These are phyloP conservation scores for Populus tomentosa DNA, from an alignment of 441 rosid species.

Conservation along the genomic window DNA sequence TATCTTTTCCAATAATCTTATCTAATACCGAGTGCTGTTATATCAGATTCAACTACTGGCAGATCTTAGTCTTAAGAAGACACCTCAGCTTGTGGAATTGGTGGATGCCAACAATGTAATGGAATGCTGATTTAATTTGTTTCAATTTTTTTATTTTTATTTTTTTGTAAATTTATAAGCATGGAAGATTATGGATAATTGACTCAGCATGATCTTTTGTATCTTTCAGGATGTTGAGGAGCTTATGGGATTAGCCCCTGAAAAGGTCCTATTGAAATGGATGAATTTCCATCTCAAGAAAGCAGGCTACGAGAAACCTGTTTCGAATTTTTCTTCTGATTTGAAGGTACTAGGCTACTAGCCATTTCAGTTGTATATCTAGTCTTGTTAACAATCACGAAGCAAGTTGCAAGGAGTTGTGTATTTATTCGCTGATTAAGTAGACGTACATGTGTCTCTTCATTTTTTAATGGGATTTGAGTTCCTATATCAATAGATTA, in stretches of 20 bases:
- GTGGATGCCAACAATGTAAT: conserved; percentile 82
- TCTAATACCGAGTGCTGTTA: conserved; percentile 18
- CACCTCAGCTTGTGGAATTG: conserved; percentile 90
- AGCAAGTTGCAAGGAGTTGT: background rate
- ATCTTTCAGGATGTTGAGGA: conserved; percentile 85
- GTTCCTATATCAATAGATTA: background rate
- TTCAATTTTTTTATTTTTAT: background rate
- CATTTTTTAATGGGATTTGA: background rate
- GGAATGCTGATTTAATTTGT: conserved; percentile 4
- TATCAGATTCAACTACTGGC: conserved; percentile 92
- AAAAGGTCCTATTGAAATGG: conserved; percentile 92
- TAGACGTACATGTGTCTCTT: background rate
- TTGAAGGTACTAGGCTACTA: conserved; percentile 78
- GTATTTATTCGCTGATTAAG: background rate
- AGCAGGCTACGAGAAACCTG: conserved; percentile 86
- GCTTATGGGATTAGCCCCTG: conserved; percentile 88
- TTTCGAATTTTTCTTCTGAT: conserved; percentile 90
- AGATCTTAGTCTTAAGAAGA: conserved; percentile 93
- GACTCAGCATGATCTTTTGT: conserved; percentile 3
- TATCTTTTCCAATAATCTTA: conserved; percentile 13
- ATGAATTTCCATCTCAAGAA: conserved; percentile 98
- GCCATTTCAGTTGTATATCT: conserved; percentile 2
- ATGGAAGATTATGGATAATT: background rate
- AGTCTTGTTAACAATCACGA: background rate
- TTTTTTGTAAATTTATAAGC: background rate